phyloP scores from a whole-genome alignment of 1,284 basidiomycete species.

The Meira miltonrushii region DNA sequence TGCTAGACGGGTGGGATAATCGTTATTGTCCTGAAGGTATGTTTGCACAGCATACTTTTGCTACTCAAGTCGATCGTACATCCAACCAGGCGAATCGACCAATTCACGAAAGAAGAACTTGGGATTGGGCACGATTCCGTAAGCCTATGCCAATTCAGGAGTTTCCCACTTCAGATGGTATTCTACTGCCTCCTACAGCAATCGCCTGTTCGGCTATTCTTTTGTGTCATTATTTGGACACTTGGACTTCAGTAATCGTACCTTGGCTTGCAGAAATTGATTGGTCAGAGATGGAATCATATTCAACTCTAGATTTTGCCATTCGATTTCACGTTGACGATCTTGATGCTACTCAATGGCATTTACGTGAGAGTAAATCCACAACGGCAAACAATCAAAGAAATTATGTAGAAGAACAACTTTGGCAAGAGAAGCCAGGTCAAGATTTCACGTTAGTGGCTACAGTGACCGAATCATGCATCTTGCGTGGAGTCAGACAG shows the following conservation, averaged over 20 bases:
- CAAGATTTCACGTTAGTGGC: no score
- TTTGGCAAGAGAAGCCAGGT: no score
- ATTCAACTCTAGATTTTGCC: constrained; percentile 40
- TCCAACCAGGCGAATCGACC: neutral
- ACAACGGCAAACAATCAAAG: no score
- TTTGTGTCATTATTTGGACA: neutral
- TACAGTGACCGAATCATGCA: no score
- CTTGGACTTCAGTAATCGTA: constrained; percentile 43
- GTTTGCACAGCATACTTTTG: neutral
- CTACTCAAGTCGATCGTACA: neutral
- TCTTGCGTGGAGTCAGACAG: no score
- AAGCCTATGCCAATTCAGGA: neutral
- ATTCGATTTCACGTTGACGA: constrained; percentile 36
- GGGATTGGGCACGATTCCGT: neutral
- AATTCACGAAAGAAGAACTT: neutral
- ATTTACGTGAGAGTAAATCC: no score
- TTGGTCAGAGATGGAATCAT: constrained; percentile 27
- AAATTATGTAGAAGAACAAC: no score
- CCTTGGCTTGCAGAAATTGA: constrained; percentile 14
- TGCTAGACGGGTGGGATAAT: no score
- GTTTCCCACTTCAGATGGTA: neutral
- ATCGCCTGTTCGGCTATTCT: neutral
- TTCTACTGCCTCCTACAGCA: neutral
- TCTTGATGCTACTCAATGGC: no score
- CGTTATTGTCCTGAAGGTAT: no score